Base-by-base conservation (phyloP, 805 yeast species). In the Saccharomycopsis guyanensis region DNA sequence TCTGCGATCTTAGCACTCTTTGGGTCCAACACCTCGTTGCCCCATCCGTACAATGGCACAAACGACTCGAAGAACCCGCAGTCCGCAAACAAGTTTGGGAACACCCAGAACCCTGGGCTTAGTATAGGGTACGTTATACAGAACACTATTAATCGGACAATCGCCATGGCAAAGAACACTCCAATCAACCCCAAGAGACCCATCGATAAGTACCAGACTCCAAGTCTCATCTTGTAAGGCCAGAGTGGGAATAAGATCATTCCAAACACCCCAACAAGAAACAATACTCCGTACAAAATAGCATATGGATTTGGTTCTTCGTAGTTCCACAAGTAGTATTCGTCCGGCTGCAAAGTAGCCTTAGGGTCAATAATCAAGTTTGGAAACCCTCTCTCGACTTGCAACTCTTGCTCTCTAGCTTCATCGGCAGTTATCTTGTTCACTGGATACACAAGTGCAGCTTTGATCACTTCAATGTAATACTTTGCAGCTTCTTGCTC, bases 21-120 rank as follows among this genome's bases (percentile, higher is more conserved):
- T 24, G 54, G 54, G 35, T 48, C 53, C 7, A 40, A 20, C 7
- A 42, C 46, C 35, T 52, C 51, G 13, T 73, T 82, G 54, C 82
- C 86, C 85, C 88, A 88, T 2, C 80, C 93, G 59, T 84, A 93
- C n/a, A 82, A 55, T 3, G 98, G 98, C 54, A 73, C 73, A 69
- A 93, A 93, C 69, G 95, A 84, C 49, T 91, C 97, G 50, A 91
- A 59, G 53, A 93, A 83, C 20, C 97, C 96, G 57, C 94, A 89
- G 60, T 93, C 98, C 52, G 82, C 98, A 65, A 89, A 93, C 59
- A 93, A 71, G 61, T 91, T 91, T 47, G 98, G 98, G 73, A 87
- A 91, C 40, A 93, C 62, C 98, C 98, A 93, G 61, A 93, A 73
- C n/a, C 95, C 95, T 37, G 78, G 78, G 5, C 78, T 75, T 47